Conservation (phyloP, 305 asterid species). For the Solanum hybrid region DNA sequence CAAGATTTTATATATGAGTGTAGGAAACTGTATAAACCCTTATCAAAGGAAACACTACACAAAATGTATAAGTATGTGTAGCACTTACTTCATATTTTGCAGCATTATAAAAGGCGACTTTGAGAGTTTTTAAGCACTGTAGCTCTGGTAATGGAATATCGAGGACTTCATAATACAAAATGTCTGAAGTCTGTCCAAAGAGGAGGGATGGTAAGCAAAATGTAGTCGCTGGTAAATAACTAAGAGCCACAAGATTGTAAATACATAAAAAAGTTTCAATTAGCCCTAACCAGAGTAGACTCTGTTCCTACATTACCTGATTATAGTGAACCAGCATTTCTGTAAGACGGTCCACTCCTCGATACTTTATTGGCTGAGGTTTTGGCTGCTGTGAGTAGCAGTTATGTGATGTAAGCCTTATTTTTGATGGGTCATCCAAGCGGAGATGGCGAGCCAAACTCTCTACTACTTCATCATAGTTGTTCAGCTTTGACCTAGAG, state of each 20-base stretch:
- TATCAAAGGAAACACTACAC: background rate
- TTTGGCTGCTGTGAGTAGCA: conserved; percentile 81
- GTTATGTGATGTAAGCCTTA: conserved; percentile 75
- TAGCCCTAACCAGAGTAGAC: background rate
- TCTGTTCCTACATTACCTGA: conserved; percentile 38
- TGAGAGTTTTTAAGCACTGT: conserved; percentile 73
- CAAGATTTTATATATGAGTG: conserved; percentile 7
- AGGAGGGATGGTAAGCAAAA: conserved; percentile 15
- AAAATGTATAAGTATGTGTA: background rate
- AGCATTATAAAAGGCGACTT: conserved; percentile 74
- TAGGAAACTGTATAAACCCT: background rate
- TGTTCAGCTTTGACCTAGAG: conserved; percentile 64
- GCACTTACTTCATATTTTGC: conserved; percentile 63
- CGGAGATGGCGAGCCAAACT: conserved; percentile 52
- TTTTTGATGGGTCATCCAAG: conserved; percentile 65
- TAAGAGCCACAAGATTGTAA: background rate
- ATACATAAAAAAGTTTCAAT: background rate
- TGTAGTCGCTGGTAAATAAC: background rate
- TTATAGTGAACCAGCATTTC: conserved; percentile 81
- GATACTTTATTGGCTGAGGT: conserved; percentile 66
- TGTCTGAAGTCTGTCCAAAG: conserved; percentile 52
- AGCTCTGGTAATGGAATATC: conserved; percentile 82
- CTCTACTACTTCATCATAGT: conserved; percentile 72
- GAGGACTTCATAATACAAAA: conserved; percentile 76
- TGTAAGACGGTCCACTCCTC: conserved; percentile 53